A percentile compares a stretch with the other conserved stretches of the same genome.
Conservation (phyloP, 2,329 filamentous ascomycete genomes). For the Mariannaea sp. region DNA sequence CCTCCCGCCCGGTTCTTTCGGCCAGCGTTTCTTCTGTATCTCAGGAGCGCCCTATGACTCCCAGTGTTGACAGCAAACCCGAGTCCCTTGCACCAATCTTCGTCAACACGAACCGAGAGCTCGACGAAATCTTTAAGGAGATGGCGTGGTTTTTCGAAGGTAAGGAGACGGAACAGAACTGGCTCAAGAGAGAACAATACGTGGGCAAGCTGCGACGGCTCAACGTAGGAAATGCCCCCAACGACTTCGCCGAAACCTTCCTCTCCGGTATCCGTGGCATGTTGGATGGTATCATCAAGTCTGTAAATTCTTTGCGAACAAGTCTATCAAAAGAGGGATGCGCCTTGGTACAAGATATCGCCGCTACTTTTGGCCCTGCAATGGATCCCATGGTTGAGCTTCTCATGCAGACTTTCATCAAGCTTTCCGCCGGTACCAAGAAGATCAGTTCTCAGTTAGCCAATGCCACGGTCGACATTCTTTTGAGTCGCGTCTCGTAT, state of each 20-base stretch:
- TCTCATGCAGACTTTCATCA: slow-evolving; percentile 85
- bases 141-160: slow-evolving; percentile 87
- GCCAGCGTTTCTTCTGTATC: slow-evolving; percentile 57
- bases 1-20: slow-evolving; percentile 49
- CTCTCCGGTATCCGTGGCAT: slow-evolving; percentile 72
- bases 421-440: slow-evolving; percentile 87
- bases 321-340: slow-evolving; percentile 90
- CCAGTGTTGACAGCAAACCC: slow-evolving; percentile 65
- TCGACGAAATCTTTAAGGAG: slow-evolving; percentile 84
- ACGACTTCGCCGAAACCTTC: slow-evolving; percentile 75
- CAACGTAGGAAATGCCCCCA: slow-evolving; percentile 80
- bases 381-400: slow-evolving; percentile 91
- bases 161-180: slow-evolving; percentile 88
- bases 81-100: slow-evolving; percentile 80
- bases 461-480: slow-evolving; percentile 77
- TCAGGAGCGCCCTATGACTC: slow-evolving; percentile 62
- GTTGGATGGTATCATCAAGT: slow-evolving; percentile 88
- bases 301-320: slow-evolving; percentile 80
- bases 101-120: slow-evolving; percentile 80
- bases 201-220: slow-evolving; percentile 76
- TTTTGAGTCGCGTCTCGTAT: slow-evolving; percentile 81
- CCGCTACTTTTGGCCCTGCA: slow-evolving; percentile 72
- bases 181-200: slow-evolving; percentile 83
- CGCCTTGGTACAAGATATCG: slow-evolving; percentile 82
- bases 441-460: slow-evolving; percentile 88